phyloP scores from a whole-genome alignment of 192 early-diverging fungal species.

The Phlyctochytrium planicorne region DNA sequence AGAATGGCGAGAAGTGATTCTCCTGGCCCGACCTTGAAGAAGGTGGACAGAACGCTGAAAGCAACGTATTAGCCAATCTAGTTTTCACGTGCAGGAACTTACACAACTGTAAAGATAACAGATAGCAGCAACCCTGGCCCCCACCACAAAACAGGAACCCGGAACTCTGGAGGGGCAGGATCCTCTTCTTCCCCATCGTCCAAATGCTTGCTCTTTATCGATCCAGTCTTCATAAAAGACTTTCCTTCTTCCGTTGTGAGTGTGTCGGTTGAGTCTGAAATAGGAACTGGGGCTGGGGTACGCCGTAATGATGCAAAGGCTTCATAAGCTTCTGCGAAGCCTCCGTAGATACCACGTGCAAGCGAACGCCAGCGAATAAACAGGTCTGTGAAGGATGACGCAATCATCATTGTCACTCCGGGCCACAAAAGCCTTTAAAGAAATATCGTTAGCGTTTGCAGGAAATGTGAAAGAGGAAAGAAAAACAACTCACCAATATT shows the following conservation, averaged over 20 bases:
- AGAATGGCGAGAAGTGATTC: constrained; percentile 68
- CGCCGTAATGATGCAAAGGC: no score
- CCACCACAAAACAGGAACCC: constrained; percentile 63
- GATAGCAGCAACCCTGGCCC: constrained; percentile 66
- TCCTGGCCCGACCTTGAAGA: constrained; percentile 71
- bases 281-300: no score
- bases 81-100: neutral
- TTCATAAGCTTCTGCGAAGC: constrained; percentile 10
- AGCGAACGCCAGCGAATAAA: constrained; percentile 44
- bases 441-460: neutral
- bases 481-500: neutral
- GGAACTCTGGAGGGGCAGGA: constrained; percentile 43
- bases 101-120: constrained; percentile 48
- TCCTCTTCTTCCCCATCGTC: constrained; percentile 34
- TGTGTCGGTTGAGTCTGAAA: no score
- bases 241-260: no score
- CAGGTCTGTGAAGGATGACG: constrained; percentile 62
- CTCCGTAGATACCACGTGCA: constrained; percentile 42
- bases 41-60: constrained; percentile 46
- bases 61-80: no score
- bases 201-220: neutral
- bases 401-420: constrained; percentile 66
- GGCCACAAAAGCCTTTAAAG: constrained; percentile 71
- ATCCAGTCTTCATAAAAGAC: constrained; percentile 7
- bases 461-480: neutral